phyloP scores from a whole-genome alignment of 2,329 filamentous ascomycete genomes.

The Whalleya microplaca region DNA sequence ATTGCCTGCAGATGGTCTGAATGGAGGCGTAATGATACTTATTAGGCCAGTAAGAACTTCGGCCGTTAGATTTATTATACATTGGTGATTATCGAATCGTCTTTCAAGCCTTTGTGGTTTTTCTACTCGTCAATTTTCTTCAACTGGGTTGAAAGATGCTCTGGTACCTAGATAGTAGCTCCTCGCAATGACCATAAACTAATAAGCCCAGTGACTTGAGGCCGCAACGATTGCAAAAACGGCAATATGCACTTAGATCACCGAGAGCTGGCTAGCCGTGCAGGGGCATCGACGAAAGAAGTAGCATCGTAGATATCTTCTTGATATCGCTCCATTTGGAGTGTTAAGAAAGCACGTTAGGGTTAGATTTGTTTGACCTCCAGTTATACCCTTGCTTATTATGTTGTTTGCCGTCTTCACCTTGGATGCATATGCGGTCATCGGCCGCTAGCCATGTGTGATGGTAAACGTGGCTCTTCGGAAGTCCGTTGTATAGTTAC shows the following conservation, averaged over 20 bases:
- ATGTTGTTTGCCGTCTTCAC: slow-evolving; percentile 19
- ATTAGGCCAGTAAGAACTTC: background rate
- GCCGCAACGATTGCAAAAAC: too few relatives aligned
- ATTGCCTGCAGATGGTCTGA: background rate
- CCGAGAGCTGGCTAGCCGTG: too few relatives aligned
- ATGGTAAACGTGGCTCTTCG: slow-evolving; percentile 21
- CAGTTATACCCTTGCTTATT: slow-evolving; percentile 14
- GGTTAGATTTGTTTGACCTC: slow-evolving; percentile 1
- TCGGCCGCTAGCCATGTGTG: slow-evolving; percentile 25
- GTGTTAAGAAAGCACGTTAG: background rate
- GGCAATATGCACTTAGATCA: too few relatives aligned
- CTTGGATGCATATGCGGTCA: slow-evolving; percentile 26
- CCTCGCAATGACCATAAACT: too few relatives aligned
- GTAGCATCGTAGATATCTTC: background rate
- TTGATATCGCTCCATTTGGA: background rate
- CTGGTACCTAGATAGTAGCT: too few relatives aligned
- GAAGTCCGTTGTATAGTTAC: slow-evolving; percentile 30
- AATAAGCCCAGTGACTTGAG: too few relatives aligned
- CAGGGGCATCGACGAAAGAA: too few relatives aligned
- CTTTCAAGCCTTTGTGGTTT: too few relatives aligned
- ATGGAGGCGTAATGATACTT: background rate
- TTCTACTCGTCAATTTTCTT: too few relatives aligned
- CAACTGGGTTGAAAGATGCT: too few relatives aligned
- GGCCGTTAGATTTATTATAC: background rate
- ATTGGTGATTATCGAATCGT: background rate